These are phyloP conservation scores for Candida maesae DNA, from an alignment of 805 yeast genomes.

Conservation along the genomic window DNA sequence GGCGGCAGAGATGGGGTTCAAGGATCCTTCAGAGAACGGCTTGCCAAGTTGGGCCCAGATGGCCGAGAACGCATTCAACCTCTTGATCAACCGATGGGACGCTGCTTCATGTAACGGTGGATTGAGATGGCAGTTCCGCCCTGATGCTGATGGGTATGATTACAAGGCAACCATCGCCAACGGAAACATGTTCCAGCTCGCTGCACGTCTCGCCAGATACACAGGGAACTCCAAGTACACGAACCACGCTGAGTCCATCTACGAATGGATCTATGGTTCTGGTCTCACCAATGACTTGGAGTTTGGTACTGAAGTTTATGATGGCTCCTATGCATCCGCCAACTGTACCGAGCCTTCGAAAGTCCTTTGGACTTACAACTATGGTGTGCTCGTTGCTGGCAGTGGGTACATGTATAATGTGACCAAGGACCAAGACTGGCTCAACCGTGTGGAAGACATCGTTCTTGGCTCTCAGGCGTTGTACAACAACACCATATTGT, in stretches of 20 bases:
- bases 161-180: conserved; percentile 66
- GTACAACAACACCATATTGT: conserved; percentile 49
- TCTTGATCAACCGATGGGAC: conserved; percentile 61
- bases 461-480: conserved; percentile 29
- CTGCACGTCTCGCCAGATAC: conserved; percentile 59
- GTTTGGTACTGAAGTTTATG: conserved; percentile 47
- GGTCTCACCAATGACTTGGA: conserved; percentile 38
- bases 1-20: conserved; percentile 57
- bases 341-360: conserved; percentile 59
- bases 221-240: conserved; percentile 49
- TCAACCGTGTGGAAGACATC: conserved; percentile 13
- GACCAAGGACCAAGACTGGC: conserved; percentile 65
- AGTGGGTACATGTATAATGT: conserved; percentile 67
- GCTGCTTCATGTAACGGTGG: conserved; percentile 54
- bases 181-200: conserved; percentile 58
- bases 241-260: conserved; percentile 49
- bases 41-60: conserved; percentile 49
- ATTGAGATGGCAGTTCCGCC: conserved; percentile 61
- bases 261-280: conserved; percentile 54
- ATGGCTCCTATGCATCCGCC: conserved; percentile 57
- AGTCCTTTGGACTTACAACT: conserved; percentile 81
- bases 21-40: conserved; percentile 38
- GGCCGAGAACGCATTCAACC: conserved; percentile 54
- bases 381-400: conserved; percentile 71
- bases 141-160: conserved; percentile 54